A percentile compares a stretch with the other conserved stretches of the same genome.
phyloP scores from a whole-genome alignment of 2,329 filamentous ascomycete genomes.

The Diaporthe australafricana region DNA sequence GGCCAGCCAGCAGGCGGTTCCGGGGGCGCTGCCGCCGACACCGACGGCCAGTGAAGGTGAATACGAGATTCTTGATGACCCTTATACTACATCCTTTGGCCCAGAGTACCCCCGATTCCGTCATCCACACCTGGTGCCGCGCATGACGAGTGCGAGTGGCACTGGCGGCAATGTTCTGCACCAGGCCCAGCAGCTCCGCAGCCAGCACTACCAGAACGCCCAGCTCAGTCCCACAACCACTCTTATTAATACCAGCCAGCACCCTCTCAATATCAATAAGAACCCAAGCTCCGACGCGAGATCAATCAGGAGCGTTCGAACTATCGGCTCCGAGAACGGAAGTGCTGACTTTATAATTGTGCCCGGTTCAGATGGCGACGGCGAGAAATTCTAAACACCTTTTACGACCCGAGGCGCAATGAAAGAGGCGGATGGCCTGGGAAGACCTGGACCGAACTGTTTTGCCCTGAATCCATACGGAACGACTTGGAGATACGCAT shows the following conservation, averaged over 20 bases:
- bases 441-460: conserved; percentile 5
- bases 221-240: conserved; percentile 36
- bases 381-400: conserved; percentile 44
- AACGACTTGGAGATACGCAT: neutral
- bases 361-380: conserved; percentile 55
- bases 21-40: conserved; percentile 70
- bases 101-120: conserved; percentile 38
- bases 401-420: conserved; percentile 8
- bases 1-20: conserved; percentile 61
- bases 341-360: conserved; percentile 57
- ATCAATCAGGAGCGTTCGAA: conserved; percentile 37
- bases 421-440: conserved; percentile 1
- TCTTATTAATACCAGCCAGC: conserved; percentile 43
- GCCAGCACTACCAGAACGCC: conserved; percentile 37
- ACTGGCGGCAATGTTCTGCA: conserved; percentile 26
- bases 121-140: conserved; percentile 36
- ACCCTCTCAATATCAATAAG: conserved; percentile 40
- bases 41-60: conserved; percentile 73
- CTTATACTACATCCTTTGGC: conserved; percentile 39
- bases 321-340: conserved; percentile 47
- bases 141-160: conserved; percentile 33
- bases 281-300: conserved; percentile 35
- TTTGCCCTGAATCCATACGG: neutral
- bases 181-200: conserved; percentile 36
- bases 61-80: conserved; percentile 54